Evolutionary conservation across 2,329 filamentous ascomycete genomes (phyloP).

Genomic region (Fusarium agapanthi): DNA sequence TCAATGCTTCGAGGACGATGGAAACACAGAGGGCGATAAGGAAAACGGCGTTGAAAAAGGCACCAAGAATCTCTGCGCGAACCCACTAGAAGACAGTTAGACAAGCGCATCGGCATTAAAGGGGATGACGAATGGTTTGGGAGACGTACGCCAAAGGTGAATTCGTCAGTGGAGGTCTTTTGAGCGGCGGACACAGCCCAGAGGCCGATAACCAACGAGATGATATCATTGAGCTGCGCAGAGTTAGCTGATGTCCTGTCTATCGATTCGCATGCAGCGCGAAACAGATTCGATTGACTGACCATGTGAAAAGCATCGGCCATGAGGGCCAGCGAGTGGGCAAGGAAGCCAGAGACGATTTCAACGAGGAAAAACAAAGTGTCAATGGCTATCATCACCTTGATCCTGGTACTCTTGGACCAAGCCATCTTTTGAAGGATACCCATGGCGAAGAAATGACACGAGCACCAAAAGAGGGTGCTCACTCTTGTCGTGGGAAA

Average conservation of each 20-base stretch:
- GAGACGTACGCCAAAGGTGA: conserved; percentile 85
- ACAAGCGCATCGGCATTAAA: not conserved
- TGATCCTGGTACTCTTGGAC: conserved; percentile 92
- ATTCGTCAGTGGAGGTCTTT: conserved; percentile 86
- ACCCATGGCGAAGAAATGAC: conserved; percentile 40
- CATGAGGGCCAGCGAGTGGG: conserved; percentile 90
- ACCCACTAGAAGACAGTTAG: conserved; percentile 74
- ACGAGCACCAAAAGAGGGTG: conserved; percentile 15
- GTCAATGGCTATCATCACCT: conserved; percentile 92
- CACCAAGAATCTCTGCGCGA: conserved; percentile 94
- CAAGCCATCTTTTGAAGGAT: conserved; percentile 71
- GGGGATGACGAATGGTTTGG: not conserved
- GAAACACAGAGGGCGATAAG: conserved; percentile 95
- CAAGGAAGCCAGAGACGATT: conserved; percentile 83
- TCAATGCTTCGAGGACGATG: conserved; percentile 94
- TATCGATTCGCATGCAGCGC: not conserved
- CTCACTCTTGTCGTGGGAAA: not conserved
- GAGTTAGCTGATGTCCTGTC: conserved; percentile 19
- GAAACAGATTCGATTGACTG: conserved; percentile 42
- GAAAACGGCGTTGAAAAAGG: conserved; percentile 97
- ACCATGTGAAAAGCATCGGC: conserved; percentile 99
- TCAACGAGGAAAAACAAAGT: conserved; percentile 90
- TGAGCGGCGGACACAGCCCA: conserved; percentile 95
- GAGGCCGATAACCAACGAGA: conserved; percentile 88
- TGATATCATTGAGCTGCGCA: conserved; percentile 88